A percentile compares a stretch with the other conserved stretches of the same genome.
Evolutionary conservation across 352 stramenopile genomes (phyloP).

Genomic region (Pythium phragmiticola): DNA sequence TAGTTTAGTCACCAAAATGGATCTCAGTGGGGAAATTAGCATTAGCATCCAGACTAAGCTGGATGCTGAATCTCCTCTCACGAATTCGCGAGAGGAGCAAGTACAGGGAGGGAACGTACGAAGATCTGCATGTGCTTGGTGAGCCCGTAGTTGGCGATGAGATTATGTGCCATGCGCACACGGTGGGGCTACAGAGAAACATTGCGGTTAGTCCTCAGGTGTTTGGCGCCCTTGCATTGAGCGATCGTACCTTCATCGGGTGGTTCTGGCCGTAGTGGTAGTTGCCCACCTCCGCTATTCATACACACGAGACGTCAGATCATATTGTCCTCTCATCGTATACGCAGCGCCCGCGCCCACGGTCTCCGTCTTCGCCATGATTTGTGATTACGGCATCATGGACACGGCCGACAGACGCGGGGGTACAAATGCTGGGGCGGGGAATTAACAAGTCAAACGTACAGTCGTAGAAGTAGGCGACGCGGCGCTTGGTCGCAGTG

Average conservation of each 20-base stretch:
- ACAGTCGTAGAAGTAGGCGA: constrained; percentile 92
- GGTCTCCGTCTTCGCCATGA: neutral
- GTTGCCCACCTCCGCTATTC: constrained; percentile 96
- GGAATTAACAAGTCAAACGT: constrained; percentile 3
- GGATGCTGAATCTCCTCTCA: neutral
- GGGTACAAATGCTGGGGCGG: neutral
- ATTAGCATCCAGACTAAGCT: constrained; percentile 4
- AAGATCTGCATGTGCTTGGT: constrained; percentile 99
- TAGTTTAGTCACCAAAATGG: neutral
- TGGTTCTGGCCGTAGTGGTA: constrained; percentile 98
- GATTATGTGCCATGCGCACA: constrained; percentile 99
- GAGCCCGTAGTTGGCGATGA: constrained; percentile 99
- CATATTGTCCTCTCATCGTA: neutral
- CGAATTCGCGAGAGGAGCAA: neutral
- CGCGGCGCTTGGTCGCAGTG: constrained; percentile 61
- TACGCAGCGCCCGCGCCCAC: neutral
- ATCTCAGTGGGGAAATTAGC: neutral
- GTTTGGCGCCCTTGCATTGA: neutral
- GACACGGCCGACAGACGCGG: neutral
- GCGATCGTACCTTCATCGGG: constrained; percentile 75
- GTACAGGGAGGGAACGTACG: constrained; percentile 41
- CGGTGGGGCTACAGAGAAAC: constrained; percentile 89
- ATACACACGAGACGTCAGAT: constrained; percentile 37
- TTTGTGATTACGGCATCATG: constrained; percentile 21
- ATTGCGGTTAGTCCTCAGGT: neutral